Percentiles rank a stretch among this genome's conserved stretches.
Evolutionary conservation across 1,284 basidiomycete species (phyloP).

Genomic region (Peniophora sp.): DNA sequence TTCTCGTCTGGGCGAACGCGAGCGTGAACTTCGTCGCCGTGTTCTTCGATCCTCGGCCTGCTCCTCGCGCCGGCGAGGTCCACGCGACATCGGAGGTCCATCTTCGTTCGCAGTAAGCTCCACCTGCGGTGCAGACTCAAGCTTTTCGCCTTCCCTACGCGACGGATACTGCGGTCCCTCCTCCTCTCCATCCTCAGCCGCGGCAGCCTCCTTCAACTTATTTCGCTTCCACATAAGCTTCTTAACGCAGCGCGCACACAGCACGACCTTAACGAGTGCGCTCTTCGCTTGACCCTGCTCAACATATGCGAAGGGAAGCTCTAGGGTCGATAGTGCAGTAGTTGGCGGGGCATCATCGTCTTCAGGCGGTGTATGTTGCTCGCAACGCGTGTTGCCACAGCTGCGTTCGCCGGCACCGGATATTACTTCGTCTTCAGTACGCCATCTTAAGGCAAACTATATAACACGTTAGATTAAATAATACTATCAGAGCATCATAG

Average conservation of each 20-base stretch:
- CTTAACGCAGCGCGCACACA: constrained; percentile 70
- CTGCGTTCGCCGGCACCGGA: constrained; percentile 77
- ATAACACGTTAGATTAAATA: neutral
- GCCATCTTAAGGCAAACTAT: constrained; percentile 84
- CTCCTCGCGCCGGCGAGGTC: neutral
- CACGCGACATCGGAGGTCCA: too few species aligned
- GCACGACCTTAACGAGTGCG: constrained; percentile 82
- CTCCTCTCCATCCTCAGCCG: neutral
- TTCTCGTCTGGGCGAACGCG: neutral
- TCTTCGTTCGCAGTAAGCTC: neutral
- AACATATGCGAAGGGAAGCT: constrained; percentile 82
- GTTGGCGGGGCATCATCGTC: constrained; percentile 23
- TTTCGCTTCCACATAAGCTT: constrained; percentile 84
- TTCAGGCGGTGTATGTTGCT: constrained; percentile 40
- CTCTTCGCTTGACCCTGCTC: constrained; percentile 72
- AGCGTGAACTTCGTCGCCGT: neutral
- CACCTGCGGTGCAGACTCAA: neutral
- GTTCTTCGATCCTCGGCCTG: neutral
- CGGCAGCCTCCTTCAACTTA: constrained; percentile 43
- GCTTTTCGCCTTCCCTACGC: neutral
- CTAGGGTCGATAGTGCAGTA: constrained; percentile 52
- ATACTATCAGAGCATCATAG: neutral
- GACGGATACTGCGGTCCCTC: neutral
- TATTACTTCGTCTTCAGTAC: constrained; percentile 84
- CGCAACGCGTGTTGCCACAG: constrained; percentile 83